Evolutionary conservation across 495 filamentous ascomycete species (phyloP), one percentile per base, ranked within the genome.

Genomic region (Penicillium ochrochloron): DNA sequence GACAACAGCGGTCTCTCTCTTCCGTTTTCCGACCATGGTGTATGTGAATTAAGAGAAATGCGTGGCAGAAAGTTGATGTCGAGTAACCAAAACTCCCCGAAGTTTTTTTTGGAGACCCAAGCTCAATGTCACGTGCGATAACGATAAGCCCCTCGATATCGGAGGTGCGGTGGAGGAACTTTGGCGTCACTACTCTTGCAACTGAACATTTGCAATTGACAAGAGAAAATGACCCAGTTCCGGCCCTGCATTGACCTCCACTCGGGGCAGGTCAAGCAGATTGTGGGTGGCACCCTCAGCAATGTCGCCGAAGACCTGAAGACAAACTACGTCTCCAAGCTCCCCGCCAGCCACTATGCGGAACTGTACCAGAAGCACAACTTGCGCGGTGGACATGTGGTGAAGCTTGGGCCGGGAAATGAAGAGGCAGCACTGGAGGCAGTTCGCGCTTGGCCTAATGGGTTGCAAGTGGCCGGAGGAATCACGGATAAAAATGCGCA

Each of bases 231-330:
- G 95, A 97, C 96, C 4, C 85, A 88, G 71, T 99, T 98, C 75
- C 84, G 95, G 15, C 96, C 95, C 17, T 99, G 95, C 74, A 98
- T 99, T 76, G 95, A 99, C 78, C 85, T 99, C 31, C 95, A 99
- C 79, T 88, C 93, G 10, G 96, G 96, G 8, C 86, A 92, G 74
- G 95, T 99, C 33, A 99, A 99, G 80, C 95, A 99, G 78, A 99
- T 99, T 68, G 94, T 99, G 41, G 95, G 95, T 57, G 94, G 94
- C 48, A 97, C 95, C 1, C 84, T 98, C 65, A 90, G 86, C 73
- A 84, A 84, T 67, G 78, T 85, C 0, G 83, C 84, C 23, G 67
- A 82, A 27, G 83, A 86, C 55, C 83, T 98, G 63, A 89, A 91
- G 75, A 98, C 95, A 61, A 98, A 99, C 75, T 92, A 91, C 76